Percentiles rank a stretch among this genome's conserved stretches.
Evolutionary conservation across 2,329 filamentous ascomycete genomes (phyloP).

Genomic region (Xenosphaeropsis pyriputrescens): DNA sequence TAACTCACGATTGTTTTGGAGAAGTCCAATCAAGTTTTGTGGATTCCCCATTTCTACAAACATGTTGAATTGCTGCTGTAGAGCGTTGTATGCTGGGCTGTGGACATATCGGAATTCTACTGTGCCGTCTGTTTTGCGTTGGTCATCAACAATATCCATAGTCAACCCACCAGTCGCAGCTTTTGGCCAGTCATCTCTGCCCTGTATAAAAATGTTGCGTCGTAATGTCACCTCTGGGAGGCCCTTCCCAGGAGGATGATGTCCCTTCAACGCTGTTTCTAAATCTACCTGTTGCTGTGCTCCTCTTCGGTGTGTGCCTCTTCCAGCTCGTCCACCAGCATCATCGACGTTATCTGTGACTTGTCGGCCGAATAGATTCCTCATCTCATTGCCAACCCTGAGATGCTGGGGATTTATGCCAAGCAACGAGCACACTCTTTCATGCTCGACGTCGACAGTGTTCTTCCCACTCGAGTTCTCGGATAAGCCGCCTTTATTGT

Average conservation of each 20-base stretch:
- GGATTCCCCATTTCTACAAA: constrained; percentile 77
- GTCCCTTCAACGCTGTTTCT: constrained; percentile 21
- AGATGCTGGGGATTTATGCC: constrained; percentile 57
- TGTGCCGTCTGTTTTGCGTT: constrained; percentile 32
- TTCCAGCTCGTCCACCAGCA: constrained; percentile 18
- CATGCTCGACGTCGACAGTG: constrained; percentile 20
- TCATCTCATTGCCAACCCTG: constrained; percentile 86
- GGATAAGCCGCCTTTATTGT: constrained; percentile 8
- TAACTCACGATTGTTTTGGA: constrained; percentile 46
- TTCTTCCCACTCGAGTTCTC: constrained; percentile 3
- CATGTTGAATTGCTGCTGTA: constrained; percentile 63
- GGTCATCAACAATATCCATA: constrained; percentile 51
- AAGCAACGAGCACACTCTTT: constrained; percentile 36
- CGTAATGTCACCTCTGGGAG: constrained; percentile 42
- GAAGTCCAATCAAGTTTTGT: constrained; percentile 62
- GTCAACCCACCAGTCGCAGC: constrained; percentile 63
- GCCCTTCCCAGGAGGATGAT: constrained; percentile 33
- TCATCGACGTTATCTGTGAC: constrained; percentile 42
- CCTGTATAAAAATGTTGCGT: constrained; percentile 54
- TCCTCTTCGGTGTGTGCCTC: constrained; percentile 26
- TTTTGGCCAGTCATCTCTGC: constrained; percentile 58
- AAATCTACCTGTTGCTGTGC: constrained; percentile 25
- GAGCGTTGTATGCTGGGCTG: constrained; percentile 54
- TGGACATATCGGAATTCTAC: constrained; percentile 69
- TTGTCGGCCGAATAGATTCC: constrained; percentile 50